Percentiles rank a stretch among this genome's conserved stretches.
These are phyloP conservation scores for Anisodus tanguticus DNA, from an alignment of 257 asterid species.

Conservation along the genomic window DNA sequence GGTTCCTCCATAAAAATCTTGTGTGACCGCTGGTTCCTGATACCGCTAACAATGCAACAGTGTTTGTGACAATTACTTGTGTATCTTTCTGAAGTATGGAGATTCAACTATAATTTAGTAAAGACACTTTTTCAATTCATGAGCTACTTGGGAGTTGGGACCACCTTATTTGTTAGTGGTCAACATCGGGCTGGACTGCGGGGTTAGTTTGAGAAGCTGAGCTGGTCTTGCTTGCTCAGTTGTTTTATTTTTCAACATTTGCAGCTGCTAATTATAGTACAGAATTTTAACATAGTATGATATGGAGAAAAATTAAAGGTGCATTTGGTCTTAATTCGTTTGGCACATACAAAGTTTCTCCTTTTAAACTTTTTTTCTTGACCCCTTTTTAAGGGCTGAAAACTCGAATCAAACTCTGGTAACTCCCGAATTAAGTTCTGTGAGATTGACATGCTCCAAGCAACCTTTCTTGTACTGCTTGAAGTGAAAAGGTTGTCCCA, in stretches of 20 bases:
- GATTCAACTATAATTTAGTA: no score
- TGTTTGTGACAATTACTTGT: neutral
- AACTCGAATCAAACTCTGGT: neutral
- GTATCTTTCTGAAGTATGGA: neutral
- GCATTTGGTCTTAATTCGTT: neutral
- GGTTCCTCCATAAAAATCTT: neutral
- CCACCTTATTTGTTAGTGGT: neutral
- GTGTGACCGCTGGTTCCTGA: slow-evolving; percentile 15
- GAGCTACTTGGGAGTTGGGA: neutral
- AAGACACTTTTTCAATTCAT: neutral
- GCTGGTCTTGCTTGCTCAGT: neutral
- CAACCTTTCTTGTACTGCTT: slow-evolving; percentile 1
- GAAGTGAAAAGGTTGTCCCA: neutral
- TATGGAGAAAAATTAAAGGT: neutral
- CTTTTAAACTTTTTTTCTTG: neutral
- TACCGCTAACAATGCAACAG: slow-evolving; percentile 7
- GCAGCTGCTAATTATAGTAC: neutral
- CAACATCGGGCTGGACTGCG: neutral
- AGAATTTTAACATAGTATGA: neutral
- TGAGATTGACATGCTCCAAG: neutral
- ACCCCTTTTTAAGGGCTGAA: neutral
- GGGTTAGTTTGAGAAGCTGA: slow-evolving; percentile 20
- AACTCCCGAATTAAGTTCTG: slow-evolving; percentile 6
- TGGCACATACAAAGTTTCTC: neutral
- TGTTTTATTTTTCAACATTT: neutral